Conservation (phyloP, 2,329 filamentous ascomycete species). For the Trichoderma pleuroti region DNA sequence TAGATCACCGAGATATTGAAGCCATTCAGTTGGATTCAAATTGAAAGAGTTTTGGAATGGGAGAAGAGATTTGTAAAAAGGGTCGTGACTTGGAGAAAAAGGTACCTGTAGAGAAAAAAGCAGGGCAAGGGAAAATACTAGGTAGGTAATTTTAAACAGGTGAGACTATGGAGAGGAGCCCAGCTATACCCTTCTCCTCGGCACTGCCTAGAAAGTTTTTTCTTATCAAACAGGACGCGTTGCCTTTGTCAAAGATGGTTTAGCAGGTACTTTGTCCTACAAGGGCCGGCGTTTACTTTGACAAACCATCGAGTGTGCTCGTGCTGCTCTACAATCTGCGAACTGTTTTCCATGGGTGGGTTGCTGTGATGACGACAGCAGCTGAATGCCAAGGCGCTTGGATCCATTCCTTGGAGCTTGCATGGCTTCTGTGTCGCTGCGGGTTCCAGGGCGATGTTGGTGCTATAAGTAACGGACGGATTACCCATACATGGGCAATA, state of each 20-base stretch:
- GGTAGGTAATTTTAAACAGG: neutral
- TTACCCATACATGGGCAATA: too few species aligned
- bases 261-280: neutral
- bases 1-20: neutral
- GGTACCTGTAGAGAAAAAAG: neutral
- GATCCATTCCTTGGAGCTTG: neutral
- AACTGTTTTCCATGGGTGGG: neutral
- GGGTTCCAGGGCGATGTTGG: too few species aligned
- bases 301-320: neutral
- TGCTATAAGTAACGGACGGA: too few species aligned
- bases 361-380: constrained; percentile 8
- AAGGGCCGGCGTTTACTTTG: neutral
- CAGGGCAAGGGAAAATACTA: neutral
- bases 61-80: neutral
- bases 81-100: neutral
- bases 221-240: neutral
- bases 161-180: neutral
- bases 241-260: neutral
- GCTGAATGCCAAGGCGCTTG: constrained; percentile 11
- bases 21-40: neutral
- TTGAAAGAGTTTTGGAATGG: neutral
- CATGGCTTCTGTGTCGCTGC: neutral
- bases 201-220: neutral
- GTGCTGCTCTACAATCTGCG: neutral
- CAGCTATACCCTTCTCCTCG: neutral